A percentile compares a stretch with the other conserved stretches of the same genome.
Evolutionary conservation across 306 rosid genomes (phyloP).

Genomic region (Vigna radiata): DNA sequence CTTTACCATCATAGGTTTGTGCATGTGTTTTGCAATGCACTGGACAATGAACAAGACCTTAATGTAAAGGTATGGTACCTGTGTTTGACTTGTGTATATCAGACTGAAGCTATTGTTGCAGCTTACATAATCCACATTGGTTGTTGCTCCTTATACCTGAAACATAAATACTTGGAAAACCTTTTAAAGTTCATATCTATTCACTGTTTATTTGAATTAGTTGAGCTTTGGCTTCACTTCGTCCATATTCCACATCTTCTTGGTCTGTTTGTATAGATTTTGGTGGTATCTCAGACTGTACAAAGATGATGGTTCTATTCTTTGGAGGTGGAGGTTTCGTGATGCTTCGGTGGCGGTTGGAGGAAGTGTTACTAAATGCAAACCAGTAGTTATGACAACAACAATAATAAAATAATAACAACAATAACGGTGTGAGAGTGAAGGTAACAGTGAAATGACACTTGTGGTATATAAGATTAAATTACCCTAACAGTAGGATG

Average conservation of each 20-base stretch:
- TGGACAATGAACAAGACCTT: conserved; percentile 40
- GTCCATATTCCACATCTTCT: neutral
- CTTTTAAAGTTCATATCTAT: neutral
- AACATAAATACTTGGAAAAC: conserved; percentile 3
- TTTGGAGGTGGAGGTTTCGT: neutral
- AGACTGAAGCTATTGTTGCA: neutral
- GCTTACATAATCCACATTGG: neutral
- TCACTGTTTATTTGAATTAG: conserved; percentile 2
- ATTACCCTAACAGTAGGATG: no score
- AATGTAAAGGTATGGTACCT: conserved; percentile 47
- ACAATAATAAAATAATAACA: no score
- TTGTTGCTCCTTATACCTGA: conserved; percentile 1
- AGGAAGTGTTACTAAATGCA: neutral
- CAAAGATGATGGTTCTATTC: neutral
- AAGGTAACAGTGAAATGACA: no score
- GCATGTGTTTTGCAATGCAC: conserved; percentile 50
- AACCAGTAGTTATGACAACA: neutral
- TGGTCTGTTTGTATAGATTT: neutral
- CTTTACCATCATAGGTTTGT: conserved; percentile 49
- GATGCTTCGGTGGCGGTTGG: neutral
- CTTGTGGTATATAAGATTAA: no score
- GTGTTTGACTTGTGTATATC: neutral
- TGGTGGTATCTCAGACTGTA: neutral
- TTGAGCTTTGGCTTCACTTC: conserved; percentile 27
- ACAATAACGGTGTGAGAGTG: no score